These are phyloP conservation scores for Colletotrichum ledebouriae DNA, from an alignment of 2,329 filamentous ascomycete species.

Conservation along the genomic window DNA sequence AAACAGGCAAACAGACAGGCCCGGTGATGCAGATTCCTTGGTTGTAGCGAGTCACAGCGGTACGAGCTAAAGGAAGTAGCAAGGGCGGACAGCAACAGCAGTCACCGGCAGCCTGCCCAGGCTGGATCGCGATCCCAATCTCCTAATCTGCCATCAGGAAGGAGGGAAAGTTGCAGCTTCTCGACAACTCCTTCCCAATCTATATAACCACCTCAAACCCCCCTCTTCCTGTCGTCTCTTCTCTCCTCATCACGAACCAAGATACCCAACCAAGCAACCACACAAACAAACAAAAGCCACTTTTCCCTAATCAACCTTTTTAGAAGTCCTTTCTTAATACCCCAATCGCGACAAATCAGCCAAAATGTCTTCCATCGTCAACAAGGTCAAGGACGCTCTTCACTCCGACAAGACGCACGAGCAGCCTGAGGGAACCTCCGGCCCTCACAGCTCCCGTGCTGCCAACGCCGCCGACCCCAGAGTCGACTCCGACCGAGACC, in stretches of 20 bases:
- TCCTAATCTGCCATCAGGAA: constrained; percentile 10
- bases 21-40: constrained; percentile 35
- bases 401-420: constrained; percentile 57
- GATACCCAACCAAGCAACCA: constrained; percentile 41
- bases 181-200: constrained; percentile 4
- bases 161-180: constrained; percentile 14
- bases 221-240: constrained; percentile 6
- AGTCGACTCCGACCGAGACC: constrained; percentile 64
- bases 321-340: constrained; percentile 35
- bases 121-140: constrained; percentile 27
- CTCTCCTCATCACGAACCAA: constrained; percentile 42
- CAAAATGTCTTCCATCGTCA: constrained; percentile 69
- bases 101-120: not conserved
- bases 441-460: constrained; percentile 55
- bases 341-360: constrained; percentile 42
- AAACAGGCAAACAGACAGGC: constrained; percentile 19
- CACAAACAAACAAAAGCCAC: constrained; percentile 27
- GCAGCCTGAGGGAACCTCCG: constrained; percentile 43
- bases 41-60: constrained; percentile 28
- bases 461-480: constrained; percentile 65
- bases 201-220: constrained; percentile 42
- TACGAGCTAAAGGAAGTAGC: not conserved
- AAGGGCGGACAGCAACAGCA: no score
- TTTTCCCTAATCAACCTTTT: constrained; percentile 16
- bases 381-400: constrained; percentile 72